Conservation (phyloP, 306 rosid species). For the Cotoneaster glaucophyllus region DNA sequence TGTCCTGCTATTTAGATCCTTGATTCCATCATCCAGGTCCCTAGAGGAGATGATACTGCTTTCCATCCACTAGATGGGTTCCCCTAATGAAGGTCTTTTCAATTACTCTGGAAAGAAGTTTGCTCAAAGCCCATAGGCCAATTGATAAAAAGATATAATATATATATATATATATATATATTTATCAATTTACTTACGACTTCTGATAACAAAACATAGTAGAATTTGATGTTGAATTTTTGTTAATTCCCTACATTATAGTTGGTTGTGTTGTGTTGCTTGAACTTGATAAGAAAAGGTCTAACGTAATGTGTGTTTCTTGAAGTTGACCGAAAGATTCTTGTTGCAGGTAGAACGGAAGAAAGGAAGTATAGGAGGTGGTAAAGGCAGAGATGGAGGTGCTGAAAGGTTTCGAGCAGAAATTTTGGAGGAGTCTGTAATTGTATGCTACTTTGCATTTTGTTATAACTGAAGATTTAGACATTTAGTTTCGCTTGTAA, state of each 20-base stretch:
- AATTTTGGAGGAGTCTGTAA: constrained; percentile 82
- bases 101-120: neutral
- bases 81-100: neutral
- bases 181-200: too few species aligned
- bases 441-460: constrained; percentile 44
- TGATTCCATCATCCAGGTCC: neutral
- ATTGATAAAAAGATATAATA: too few species aligned
- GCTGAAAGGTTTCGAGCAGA: constrained; percentile 59
- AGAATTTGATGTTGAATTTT: too few species aligned
- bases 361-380: constrained; percentile 41
- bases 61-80: neutral
- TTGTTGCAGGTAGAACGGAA: constrained; percentile 61
- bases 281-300: neutral
- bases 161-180: too few species aligned
- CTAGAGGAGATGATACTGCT: neutral
- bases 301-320: neutral
- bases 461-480: neutral
- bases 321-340: constrained; percentile 20
- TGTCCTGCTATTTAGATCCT: neutral
- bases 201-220: too few species aligned
- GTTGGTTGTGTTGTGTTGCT: neutral
- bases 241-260: too few species aligned
- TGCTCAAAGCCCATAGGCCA: too few species aligned
- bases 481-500: constrained; percentile 16
- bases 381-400: constrained; percentile 54